phyloP scores from a whole-genome alignment of 768 basidiomycete genomes.

The Pisolithus albus region DNA sequence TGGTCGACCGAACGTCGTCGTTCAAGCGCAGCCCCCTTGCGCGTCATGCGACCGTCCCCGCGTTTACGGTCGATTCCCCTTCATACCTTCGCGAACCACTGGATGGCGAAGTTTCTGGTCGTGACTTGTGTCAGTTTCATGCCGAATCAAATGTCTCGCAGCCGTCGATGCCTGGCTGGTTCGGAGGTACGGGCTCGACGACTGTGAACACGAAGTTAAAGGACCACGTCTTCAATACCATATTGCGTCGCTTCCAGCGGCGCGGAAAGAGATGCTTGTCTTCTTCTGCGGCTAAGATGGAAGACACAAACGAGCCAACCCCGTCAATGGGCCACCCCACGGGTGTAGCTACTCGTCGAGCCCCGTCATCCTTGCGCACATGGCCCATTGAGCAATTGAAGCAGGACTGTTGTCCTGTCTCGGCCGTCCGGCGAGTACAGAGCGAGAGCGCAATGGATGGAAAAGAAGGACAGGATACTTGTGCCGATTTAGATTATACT shows the following conservation, averaged over 20 bases:
- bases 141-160: constrained; percentile 33
- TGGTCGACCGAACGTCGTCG: constrained; percentile 16
- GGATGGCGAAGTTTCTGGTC: constrained; percentile 25
- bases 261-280: constrained; percentile 30
- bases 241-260: constrained; percentile 67
- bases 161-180: constrained; percentile 44
- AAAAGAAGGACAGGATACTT: constrained; percentile 29
- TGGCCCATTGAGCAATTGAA: constrained; percentile 28
- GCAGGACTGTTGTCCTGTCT: constrained; percentile 27
- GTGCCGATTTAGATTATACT: constrained; percentile 40
- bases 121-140: constrained; percentile 33
- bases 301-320: constrained; percentile 51
- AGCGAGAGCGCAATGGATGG: constrained; percentile 48
- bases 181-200: constrained; percentile 89
- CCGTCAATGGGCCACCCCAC: constrained; percentile 34
- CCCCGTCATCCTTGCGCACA: constrained; percentile 13
- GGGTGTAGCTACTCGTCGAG: constrained; percentile 1
- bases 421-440: constrained; percentile 53
- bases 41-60: constrained; percentile 32
- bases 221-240: constrained; percentile 90
- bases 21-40: constrained; percentile 36
- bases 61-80: constrained; percentile 39
- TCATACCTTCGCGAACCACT: constrained; percentile 32
- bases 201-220: constrained; percentile 90
- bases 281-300: constrained; percentile 35